Base-by-base conservation (phyloP, 495 filamentous ascomycete genomes). In the Penicillium atrosanguineum region DNA sequence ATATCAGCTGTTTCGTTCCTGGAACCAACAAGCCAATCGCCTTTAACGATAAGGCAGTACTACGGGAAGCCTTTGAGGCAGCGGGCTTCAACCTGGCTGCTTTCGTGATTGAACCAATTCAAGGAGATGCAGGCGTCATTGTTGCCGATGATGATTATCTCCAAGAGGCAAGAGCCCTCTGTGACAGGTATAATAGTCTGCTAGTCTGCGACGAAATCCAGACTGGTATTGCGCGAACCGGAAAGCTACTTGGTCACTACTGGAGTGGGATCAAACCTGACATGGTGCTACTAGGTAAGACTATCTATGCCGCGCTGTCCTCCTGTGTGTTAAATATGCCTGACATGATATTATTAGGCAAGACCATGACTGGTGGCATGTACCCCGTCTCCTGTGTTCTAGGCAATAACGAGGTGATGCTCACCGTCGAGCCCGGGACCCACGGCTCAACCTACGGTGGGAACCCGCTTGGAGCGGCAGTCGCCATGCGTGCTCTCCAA, bases 141-240 rank as follows among this genome's bases (percentile, higher is more conserved):
- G 95, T 99, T n/a, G 95, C 94, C 2, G 87, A 91, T 63, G 89
- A 94, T 29, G 84, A 86, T 68, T 99, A 99, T 71, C 81, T 99
- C 14, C 70, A 77, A 52, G 83, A 87, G 56, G 90, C 88, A 14
- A 81, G 89, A 28, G 86, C 80, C 19, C 83, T 97, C 18, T 99
- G 94, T 79, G 88, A 90, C 69, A 87, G 94, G 72, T 82, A 97
- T 77, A 95, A 96, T 60, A 90, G 91, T 19, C 83, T 99, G 26
- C 68, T 99, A 56, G 96, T 99, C 65, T 96, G 90, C 67, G 94
- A 99, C 67, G 94, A 99, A 82, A 97, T 99, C 65, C 94, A 99
- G 72, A 99, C 95, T 21, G 86, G 93, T 59, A 95, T 99, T 72
- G 95, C 91, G 47, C 84, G 94, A 47, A 97, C 95, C 14, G 94